These are phyloP conservation scores for Nannochloropsis gaditana DNA, from an alignment of 108 stramenopile species.

Conservation along the genomic window DNA sequence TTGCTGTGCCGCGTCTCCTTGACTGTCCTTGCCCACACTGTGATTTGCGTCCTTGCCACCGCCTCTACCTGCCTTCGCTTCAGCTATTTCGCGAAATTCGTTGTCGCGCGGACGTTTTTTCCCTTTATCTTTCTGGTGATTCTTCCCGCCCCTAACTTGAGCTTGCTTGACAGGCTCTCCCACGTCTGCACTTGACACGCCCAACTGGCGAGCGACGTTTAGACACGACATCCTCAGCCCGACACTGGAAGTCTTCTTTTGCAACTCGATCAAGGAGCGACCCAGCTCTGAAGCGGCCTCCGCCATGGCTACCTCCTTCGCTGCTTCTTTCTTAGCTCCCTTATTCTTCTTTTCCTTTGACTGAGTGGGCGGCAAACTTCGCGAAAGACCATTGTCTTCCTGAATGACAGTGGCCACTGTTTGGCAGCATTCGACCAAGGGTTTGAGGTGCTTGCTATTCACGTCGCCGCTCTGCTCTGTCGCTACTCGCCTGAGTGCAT, in stretches of 20 bases:
- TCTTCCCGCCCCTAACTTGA: neutral
- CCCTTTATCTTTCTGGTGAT: neutral
- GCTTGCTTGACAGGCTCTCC: neutral
- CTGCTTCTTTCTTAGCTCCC: neutral
- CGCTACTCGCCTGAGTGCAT: neutral
- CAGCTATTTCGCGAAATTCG: no score
- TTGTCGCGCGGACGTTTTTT: neutral
- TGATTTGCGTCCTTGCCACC: no score
- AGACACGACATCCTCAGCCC: constrained; percentile 4
- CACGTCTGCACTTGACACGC: neutral
- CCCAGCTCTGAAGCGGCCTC: neutral
- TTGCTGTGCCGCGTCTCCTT: no score
- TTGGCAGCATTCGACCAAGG: constrained; percentile 4
- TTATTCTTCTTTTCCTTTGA: neutral
- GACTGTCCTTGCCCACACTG: no score
- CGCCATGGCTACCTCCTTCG: neutral
- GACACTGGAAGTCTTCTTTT: neutral
- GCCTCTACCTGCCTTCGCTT: no score
- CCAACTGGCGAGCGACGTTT: constrained; percentile 1
- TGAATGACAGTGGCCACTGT: neutral
- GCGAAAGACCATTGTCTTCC: neutral
- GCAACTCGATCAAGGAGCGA: neutral
- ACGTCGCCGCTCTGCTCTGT: neutral
- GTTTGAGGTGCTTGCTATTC: neutral
- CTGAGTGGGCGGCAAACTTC: neutral